phyloP scores from a whole-genome alignment of 2,329 filamentous ascomycete genomes.

The Penicillium sp. region DNA sequence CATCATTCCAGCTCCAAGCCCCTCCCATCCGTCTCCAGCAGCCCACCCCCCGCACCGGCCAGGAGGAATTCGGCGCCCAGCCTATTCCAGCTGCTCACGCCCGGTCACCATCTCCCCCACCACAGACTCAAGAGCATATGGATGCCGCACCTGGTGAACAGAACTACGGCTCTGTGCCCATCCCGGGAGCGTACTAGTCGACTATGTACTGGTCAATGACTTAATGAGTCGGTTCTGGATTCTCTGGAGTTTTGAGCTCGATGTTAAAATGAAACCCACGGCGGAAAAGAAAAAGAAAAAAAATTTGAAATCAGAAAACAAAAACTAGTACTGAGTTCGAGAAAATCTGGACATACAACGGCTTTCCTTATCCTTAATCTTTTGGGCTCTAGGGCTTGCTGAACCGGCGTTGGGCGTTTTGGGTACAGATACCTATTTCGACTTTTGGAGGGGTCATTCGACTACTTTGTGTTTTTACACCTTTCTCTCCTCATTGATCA shows the following conservation, averaged over 20 bases:
- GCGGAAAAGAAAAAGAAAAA: background rate
- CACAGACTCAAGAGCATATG: constrained; percentile 56
- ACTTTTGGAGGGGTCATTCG: constrained; percentile 7
- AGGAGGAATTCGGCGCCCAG: constrained; percentile 61
- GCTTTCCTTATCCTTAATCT: constrained; percentile 11
- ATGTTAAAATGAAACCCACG: background rate
- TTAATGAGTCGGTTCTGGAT: background rate
- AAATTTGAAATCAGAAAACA: background rate
- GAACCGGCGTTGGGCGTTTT: constrained; percentile 7
- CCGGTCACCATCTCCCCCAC: constrained; percentile 24
- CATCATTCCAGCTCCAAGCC: constrained; percentile 81
- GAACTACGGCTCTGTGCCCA: constrained; percentile 81
- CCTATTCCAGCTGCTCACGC: constrained; percentile 17
- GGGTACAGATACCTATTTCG: constrained; percentile 25
- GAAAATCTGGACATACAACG: constrained; percentile 13
- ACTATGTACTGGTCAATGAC: no score
- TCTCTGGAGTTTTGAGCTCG: background rate
- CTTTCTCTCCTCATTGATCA: background rate
- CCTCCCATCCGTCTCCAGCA: constrained; percentile 77
- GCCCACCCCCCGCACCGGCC: constrained; percentile 69
- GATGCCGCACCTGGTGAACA: constrained; percentile 75
- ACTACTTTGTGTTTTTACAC: background rate
- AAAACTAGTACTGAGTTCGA: background rate
- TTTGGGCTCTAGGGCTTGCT: constrained; percentile 11
- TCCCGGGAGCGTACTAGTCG: constrained; percentile 74